phyloP scores from a whole-genome alignment of 495 filamentous ascomycete species.

The Trypethelium eluteriae region DNA sequence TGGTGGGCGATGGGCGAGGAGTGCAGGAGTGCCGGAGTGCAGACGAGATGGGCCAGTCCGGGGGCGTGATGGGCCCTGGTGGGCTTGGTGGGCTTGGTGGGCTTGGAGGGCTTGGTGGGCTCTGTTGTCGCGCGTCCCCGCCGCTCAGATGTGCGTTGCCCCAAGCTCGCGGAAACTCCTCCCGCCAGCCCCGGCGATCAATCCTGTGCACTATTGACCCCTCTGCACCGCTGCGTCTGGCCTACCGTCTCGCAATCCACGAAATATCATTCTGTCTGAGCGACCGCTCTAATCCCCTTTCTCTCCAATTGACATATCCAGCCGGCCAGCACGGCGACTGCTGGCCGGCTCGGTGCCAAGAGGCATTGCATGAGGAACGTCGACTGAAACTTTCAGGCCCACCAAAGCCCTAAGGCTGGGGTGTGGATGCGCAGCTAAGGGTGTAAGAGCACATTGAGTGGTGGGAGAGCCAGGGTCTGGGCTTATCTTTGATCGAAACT shows the following conservation, averaged over 20 bases:
- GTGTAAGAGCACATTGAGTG: too few relatives aligned
- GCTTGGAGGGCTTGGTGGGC: neutral
- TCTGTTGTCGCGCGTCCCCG: constrained; percentile 3
- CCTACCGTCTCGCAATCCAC: neutral
- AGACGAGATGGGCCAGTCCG: neutral
- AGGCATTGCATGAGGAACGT: neutral
- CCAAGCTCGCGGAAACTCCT: neutral
- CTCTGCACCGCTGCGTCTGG: neutral
- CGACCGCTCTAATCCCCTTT: neutral
- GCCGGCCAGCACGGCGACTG: neutral
- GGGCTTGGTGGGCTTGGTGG: too few relatives aligned
- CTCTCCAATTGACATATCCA: neutral
- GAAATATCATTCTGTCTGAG: neutral
- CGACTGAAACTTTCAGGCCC: neutral
- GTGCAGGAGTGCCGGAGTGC: neutral
- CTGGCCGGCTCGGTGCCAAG: neutral
- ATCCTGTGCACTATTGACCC: neutral
- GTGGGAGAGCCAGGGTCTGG: neutral
- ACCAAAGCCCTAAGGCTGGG: too few relatives aligned
- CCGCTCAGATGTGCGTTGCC: neutral
- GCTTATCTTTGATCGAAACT: constrained; percentile 8
- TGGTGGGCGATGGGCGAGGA: neutral
- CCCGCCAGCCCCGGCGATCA: constrained; percentile 3
- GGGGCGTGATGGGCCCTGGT: neutral
- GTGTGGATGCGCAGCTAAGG: too few relatives aligned